Percentiles rank a stretch among this genome's conserved stretches.
These are phyloP conservation scores for Talaromyces sp. DNA, from an alignment of 2,329 filamentous ascomycete species.

Conservation along the genomic window DNA sequence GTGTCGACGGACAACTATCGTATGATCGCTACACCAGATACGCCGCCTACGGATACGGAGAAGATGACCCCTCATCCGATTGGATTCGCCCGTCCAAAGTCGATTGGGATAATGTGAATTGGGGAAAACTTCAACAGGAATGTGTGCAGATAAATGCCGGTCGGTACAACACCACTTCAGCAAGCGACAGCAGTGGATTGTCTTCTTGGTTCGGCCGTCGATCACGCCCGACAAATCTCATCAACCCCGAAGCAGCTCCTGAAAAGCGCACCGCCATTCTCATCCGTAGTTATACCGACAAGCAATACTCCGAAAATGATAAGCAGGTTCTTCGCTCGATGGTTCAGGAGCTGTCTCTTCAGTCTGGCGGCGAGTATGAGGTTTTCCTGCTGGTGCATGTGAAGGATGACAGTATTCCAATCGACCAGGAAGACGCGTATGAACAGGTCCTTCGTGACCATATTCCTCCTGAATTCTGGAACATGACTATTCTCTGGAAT, in stretches of 20 bases:
- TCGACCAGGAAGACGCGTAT: slow-evolving; percentile 4
- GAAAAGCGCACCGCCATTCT: slow-evolving; percentile 67
- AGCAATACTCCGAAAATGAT: slow-evolving; percentile 74
- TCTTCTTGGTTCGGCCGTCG: slow-evolving; percentile 19
- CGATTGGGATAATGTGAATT: slow-evolving; percentile 64
- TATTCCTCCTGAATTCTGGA: slow-evolving; percentile 34
- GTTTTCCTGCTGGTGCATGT: slow-evolving; percentile 78
- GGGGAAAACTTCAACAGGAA: slow-evolving; percentile 67
- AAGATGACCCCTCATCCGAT: slow-evolving; percentile 29
- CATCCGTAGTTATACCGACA: slow-evolving; percentile 79
- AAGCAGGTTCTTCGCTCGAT: slow-evolving; percentile 78
- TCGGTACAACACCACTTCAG: slow-evolving; percentile 50
- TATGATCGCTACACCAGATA: slow-evolving; percentile 69
- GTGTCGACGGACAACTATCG: slow-evolving; percentile 63
- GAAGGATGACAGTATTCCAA: slow-evolving; percentile 68
- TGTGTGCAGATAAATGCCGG: slow-evolving; percentile 66
- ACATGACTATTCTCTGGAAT: slow-evolving; percentile 38
- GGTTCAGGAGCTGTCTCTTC: slow-evolving; percentile 73
- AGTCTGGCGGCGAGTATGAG: slow-evolving; percentile 72
- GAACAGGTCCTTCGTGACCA: slow-evolving; percentile 18
- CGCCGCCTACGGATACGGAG: slow-evolving; percentile 52
- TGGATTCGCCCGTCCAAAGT: slow-evolving; percentile 29
- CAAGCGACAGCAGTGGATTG: slow-evolving; percentile 20
- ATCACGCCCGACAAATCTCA: slow-evolving; percentile 23
- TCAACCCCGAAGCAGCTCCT: slow-evolving; percentile 37